phyloP scores from a whole-genome alignment of 2,329 filamentous ascomycete genomes.

The Exophiala lecanii-corni region DNA sequence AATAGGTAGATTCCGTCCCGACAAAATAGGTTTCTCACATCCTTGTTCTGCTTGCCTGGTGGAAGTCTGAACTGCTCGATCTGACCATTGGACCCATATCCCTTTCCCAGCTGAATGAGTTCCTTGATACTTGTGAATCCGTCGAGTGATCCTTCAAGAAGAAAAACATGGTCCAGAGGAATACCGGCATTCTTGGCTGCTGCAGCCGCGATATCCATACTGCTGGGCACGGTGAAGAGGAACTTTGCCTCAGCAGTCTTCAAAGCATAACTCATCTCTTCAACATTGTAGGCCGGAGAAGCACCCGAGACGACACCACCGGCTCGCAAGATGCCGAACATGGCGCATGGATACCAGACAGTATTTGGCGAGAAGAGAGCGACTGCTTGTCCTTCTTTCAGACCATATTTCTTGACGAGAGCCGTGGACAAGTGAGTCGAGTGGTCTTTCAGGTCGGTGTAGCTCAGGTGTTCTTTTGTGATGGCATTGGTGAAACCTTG shows the following conservation, averaged over 20 bases:
- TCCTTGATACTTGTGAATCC: conserved; percentile 44
- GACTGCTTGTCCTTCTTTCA: conserved; percentile 53
- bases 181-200: conserved; percentile 54
- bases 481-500: conserved; percentile 55
- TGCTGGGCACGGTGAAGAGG: conserved; percentile 20
- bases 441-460: conserved; percentile 53
- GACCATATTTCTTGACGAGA: conserved; percentile 51
- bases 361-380: conserved; percentile 61
- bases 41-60: conserved; percentile 51
- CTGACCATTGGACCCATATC: conserved; percentile 40
- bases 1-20: no score
- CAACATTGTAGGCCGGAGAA: conserved; percentile 60
- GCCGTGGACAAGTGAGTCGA: conserved; percentile 58
- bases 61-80: conserved; percentile 47
- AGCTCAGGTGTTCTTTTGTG: conserved; percentile 56
- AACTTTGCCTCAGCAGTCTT: conserved; percentile 51
- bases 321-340: conserved; percentile 52
- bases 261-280: conserved; percentile 64
- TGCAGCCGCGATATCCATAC: conserved; percentile 50
- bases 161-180: conserved; percentile 48
- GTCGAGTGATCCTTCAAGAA: conserved; percentile 51
- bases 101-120: conserved; percentile 32
- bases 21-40: conserved; percentile 33
- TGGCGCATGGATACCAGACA: conserved; percentile 63
- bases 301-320: conserved; percentile 59